A percentile compares a stretch with the other conserved stretches of the same genome.
Conservation (phyloP, 2,329 filamentous ascomycete species). For the Clathrospora elynae region DNA sequence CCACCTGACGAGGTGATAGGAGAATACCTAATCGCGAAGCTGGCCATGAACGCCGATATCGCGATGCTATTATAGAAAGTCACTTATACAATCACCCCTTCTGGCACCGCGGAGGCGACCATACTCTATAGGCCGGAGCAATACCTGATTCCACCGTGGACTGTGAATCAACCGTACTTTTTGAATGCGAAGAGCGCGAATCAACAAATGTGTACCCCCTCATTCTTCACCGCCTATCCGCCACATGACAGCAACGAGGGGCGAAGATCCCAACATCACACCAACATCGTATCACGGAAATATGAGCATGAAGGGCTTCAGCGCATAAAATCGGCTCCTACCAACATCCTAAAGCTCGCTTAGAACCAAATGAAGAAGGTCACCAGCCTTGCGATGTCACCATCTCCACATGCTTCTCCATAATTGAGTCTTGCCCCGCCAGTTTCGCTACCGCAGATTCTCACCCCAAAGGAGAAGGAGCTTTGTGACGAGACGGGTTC, state of each 20-base stretch:
- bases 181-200: constrained; percentile 4
- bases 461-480: no score
- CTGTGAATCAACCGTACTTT: background rate
- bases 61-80: constrained; percentile 8
- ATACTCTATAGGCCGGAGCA: constrained; percentile 4
- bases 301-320: background rate
- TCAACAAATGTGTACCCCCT: constrained; percentile 1
- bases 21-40: constrained; percentile 1
- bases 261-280: background rate
- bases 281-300: background rate
- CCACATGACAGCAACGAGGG: constrained; percentile 4
- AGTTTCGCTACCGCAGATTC: no score
- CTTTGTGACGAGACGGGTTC: no score
- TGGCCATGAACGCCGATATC: constrained; percentile 4
- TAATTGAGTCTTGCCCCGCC: no score
- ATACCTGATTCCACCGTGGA: constrained; percentile 1
- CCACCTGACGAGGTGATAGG: constrained; percentile 12
- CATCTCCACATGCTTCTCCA: constrained; percentile 15
- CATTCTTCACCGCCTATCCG: constrained; percentile 7
- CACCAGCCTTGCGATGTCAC: constrained; percentile 6
- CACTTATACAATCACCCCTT: constrained; percentile 7
- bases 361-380: constrained; percentile 9
- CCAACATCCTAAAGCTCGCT: constrained; percentile 3
- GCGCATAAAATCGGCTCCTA: constrained; percentile 15
- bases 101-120: constrained; percentile 8